These are phyloP conservation scores for Davidsoniella neocaledoniae DNA, from an alignment of 2,329 filamentous ascomycete species.

Conservation along the genomic window DNA sequence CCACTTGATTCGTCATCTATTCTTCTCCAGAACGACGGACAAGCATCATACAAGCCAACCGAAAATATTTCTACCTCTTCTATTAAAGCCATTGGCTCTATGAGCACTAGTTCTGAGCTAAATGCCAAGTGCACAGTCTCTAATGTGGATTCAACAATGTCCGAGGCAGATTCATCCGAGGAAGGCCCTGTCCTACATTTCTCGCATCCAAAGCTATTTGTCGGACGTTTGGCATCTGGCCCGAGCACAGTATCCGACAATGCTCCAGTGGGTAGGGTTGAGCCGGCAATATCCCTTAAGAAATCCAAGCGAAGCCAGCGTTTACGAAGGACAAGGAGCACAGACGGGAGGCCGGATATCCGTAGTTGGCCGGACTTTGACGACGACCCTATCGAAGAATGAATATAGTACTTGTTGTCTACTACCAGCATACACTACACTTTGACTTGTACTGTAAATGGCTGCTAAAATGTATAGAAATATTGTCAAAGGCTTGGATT, in stretches of 20 bases:
- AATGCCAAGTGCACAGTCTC: background rate
- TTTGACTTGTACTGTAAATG: background rate
- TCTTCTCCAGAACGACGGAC: background rate
- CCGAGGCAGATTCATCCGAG: background rate
- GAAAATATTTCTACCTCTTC: background rate
- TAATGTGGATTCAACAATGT: background rate
- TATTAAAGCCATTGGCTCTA: background rate
- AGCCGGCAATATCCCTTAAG: background rate
- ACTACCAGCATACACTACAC: background rate
- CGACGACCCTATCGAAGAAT: slow-evolving; percentile 7
- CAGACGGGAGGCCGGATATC: slow-evolving; percentile 5
- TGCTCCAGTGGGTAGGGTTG: background rate
- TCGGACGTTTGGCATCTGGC: slow-evolving; percentile 5
- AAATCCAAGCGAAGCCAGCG: background rate
- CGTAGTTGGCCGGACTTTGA: slow-evolving; percentile 10
- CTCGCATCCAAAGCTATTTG: slow-evolving; percentile 6
- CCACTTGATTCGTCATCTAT: background rate
- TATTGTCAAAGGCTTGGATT: background rate
- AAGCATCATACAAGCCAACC: background rate
- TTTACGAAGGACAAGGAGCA: background rate
- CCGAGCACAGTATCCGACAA: background rate
- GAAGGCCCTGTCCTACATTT: background rate
- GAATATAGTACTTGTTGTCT: background rate
- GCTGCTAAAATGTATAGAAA: background rate
- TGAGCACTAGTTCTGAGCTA: background rate